A percentile compares a stretch with the other conserved stretches of the same genome.
Conservation (phyloP, 192 early-diverging fungal species). For the Thamnidium elegans region DNA sequence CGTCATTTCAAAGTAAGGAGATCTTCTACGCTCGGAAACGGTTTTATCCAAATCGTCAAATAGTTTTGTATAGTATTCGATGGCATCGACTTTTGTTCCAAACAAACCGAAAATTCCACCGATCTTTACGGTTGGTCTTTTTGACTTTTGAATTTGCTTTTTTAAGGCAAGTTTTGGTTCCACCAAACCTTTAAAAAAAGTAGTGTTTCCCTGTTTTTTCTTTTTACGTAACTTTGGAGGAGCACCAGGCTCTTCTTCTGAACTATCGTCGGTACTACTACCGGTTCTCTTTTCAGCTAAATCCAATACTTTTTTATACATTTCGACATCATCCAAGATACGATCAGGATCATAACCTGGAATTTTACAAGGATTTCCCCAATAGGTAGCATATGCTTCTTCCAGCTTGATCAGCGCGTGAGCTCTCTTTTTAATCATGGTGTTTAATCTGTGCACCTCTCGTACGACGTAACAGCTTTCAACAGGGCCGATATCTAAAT, state of each 20-base stretch:
- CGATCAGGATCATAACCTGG: slow-evolving; percentile 58
- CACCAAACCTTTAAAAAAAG: slow-evolving; percentile 8
- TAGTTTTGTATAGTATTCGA: slow-evolving; percentile 56
- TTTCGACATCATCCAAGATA: slow-evolving; percentile 37
- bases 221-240: slow-evolving; percentile 1
- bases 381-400: slow-evolving; percentile 47
- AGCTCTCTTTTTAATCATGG: slow-evolving; percentile 45
- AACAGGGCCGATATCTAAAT: slow-evolving; percentile 51
- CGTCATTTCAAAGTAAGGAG: slow-evolving; percentile 32
- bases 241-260: neutral
- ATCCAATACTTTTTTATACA: slow-evolving; percentile 5
- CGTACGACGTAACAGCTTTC: slow-evolving; percentile 52
- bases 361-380: slow-evolving; percentile 66
- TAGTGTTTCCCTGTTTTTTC: neutral
- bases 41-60: slow-evolving; percentile 53
- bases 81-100: slow-evolving; percentile 63
- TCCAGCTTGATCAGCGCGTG: slow-evolving; percentile 51
- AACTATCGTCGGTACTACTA: slow-evolving; percentile 1
- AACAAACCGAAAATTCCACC: slow-evolving; percentile 42
- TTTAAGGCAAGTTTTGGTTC: neutral
- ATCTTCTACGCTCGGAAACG: slow-evolving; percentile 32
- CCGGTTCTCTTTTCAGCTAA: neutral
- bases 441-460: slow-evolving; percentile 43
- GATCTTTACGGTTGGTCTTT: slow-evolving; percentile 42
- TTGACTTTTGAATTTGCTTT: slow-evolving; percentile 6